Percentiles rank a stretch among this genome's conserved stretches.
phyloP scores from a whole-genome alignment of 192 early-diverging fungal genomes.

The Entomortierella parvispora region DNA sequence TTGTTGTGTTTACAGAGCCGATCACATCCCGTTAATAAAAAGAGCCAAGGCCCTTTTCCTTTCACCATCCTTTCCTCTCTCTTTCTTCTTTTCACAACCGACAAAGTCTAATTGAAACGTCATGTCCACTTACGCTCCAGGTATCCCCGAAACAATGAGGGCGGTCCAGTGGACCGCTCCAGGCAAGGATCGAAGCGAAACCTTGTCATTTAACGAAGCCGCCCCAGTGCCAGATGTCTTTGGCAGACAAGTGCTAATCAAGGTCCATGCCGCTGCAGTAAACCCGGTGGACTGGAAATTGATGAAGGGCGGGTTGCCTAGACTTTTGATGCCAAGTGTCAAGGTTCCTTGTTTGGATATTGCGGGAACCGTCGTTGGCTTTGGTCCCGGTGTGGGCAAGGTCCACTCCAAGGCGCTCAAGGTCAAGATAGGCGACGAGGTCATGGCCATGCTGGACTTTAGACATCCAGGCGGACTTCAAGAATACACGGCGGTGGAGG shows the following conservation, averaged over 20 bases:
- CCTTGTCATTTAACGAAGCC: slow-evolving; percentile 20
- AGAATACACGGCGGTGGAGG: slow-evolving; percentile 24
- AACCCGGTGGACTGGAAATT: slow-evolving; percentile 57
- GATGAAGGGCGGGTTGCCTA: slow-evolving; percentile 22
- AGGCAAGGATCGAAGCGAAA: slow-evolving; percentile 1
- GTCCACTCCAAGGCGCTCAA: neutral
- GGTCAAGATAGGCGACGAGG: slow-evolving; percentile 44
- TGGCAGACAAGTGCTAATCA: slow-evolving; percentile 35
- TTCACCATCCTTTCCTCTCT: neutral
- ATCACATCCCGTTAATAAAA: too few relatives aligned
- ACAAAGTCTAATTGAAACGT: neutral
- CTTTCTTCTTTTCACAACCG: neutral
- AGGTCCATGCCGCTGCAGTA: slow-evolving; percentile 43
- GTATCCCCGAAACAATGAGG: slow-evolving; percentile 23
- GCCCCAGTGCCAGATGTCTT: slow-evolving; percentile 13
- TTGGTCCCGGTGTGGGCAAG: slow-evolving; percentile 30
- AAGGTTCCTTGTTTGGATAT: slow-evolving; percentile 36
- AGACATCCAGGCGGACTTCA: slow-evolving; percentile 19
- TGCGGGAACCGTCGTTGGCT: slow-evolving; percentile 33
- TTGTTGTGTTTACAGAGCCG: too few relatives aligned
- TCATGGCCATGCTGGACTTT: slow-evolving; percentile 36
- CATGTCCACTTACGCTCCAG: slow-evolving; percentile 20
- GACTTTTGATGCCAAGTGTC: slow-evolving; percentile 16
- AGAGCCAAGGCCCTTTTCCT: neutral
- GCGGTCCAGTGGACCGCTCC: slow-evolving; percentile 20